Evolutionary conservation across 2,329 filamentous ascomycete genomes (phyloP).

Genomic region (Fusarium sp.): DNA sequence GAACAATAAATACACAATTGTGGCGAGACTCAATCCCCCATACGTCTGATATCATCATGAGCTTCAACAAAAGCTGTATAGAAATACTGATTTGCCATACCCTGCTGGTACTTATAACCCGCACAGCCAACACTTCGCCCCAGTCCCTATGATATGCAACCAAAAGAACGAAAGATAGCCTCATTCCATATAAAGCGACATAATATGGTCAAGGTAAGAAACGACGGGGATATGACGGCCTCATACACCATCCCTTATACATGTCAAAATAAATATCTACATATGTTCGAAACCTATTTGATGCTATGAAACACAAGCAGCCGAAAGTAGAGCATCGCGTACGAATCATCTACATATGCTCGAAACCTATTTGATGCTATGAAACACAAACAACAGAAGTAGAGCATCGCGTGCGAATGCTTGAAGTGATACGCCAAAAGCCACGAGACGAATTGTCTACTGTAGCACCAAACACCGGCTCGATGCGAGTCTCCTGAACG

Average conservation of each 20-base stretch:
- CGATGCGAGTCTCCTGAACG: constrained; percentile 46
- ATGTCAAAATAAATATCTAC: background rate
- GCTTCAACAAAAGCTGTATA: no score
- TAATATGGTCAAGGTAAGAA: background rate
- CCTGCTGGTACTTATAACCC: background rate
- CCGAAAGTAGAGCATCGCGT: no score
- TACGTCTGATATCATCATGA: no score
- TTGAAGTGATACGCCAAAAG: constrained; percentile 36
- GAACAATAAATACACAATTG: no score
- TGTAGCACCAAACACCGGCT: constrained; percentile 47
- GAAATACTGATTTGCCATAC: no score
- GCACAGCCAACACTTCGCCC: background rate
- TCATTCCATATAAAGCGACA: background rate
- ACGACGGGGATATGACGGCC: background rate
- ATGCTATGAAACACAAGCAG: constrained; percentile 9
- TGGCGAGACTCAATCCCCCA: no score
- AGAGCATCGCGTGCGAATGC: constrained; percentile 19
- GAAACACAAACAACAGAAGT: constrained; percentile 8
- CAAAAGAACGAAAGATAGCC: background rate
- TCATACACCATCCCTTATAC: background rate
- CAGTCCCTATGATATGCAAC: background rate
- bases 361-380: background rate
- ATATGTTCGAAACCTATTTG: constrained; percentile 2
- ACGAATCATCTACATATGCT: background rate
- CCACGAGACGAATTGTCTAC: constrained; percentile 29